Percentiles rank a stretch among this genome's conserved stretches.
Evolutionary conservation across 2,329 filamentous ascomycete genomes (phyloP).

Genomic region (Talaromyces verruculosus): DNA sequence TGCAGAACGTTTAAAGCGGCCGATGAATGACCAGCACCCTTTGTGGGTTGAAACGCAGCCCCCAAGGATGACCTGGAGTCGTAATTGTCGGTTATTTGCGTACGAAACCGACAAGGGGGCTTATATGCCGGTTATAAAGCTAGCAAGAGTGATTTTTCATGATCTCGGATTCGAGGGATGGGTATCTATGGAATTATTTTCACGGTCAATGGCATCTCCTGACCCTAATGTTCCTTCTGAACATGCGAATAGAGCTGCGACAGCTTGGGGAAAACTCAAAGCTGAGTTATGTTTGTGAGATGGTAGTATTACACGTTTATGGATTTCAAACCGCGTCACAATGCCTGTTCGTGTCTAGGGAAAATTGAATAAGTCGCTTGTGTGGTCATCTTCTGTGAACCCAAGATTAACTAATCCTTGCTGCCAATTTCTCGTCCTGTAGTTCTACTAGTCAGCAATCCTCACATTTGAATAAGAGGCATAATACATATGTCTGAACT

Average conservation of each 20-base stretch:
- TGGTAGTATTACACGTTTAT: too few species aligned
- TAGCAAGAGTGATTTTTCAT: conserved; percentile 61
- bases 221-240: not conserved
- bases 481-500: too few species aligned
- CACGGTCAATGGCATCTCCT: conserved; percentile 54
- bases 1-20: conserved; percentile 61
- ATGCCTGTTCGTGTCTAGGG: too few species aligned
- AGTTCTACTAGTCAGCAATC: too few species aligned
- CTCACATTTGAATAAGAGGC: too few species aligned
- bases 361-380: too few species aligned
- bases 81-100: conserved; percentile 69
- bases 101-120: conserved; percentile 60
- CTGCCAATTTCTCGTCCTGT: too few species aligned
- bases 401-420: too few species aligned
- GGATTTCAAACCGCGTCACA: too few species aligned
- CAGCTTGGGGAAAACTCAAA: not conserved
- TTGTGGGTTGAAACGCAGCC: conserved; percentile 59
- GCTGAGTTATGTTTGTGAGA: too few species aligned
- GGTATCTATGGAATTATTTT: conserved; percentile 70
- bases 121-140: conserved; percentile 65
- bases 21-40: conserved; percentile 53
- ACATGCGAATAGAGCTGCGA: not conserved
- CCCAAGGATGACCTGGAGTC: conserved; percentile 71
- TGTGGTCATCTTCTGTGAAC: too few species aligned
- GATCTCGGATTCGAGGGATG: conserved; percentile 65